phyloP scores from a whole-genome alignment of 129 eudicot species.

The Flaveria trinervia region DNA sequence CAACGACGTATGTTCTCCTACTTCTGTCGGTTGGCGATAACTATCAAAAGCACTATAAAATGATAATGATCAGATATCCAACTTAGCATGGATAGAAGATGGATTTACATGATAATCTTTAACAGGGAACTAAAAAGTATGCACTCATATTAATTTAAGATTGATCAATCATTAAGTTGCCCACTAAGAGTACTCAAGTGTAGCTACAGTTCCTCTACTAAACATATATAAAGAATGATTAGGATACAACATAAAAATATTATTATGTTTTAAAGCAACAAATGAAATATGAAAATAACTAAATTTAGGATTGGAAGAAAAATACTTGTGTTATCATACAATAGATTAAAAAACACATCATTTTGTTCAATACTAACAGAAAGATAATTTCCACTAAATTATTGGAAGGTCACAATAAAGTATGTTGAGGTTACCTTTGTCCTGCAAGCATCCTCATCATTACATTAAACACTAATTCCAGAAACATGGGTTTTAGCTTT shows the following conservation, averaged over 20 bases:
- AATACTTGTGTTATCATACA: no score
- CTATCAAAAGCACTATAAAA: conserved; percentile 2
- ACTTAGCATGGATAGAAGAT: not conserved
- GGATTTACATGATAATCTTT: not conserved
- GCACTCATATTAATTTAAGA: no score
- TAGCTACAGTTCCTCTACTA: no score
- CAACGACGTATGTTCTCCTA: conserved; percentile 32
- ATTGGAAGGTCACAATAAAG: not conserved
- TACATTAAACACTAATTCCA: conserved; percentile 40
- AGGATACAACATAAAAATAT: no score
- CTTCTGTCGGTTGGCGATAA: not conserved
- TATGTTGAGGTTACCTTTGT: conserved; percentile 43
- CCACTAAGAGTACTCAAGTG: no score
- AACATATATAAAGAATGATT: no score
- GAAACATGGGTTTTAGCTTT: conserved; percentile 36
- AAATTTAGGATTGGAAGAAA: not conserved
- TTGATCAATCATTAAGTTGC: no score
- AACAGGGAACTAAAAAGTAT: no score
- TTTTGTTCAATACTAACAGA: no score
- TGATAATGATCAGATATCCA: not conserved
- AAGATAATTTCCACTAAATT: no score
- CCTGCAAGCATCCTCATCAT: conserved; percentile 63
- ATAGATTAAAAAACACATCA: no score
- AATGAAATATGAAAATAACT: no score
- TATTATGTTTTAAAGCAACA: not conserved